A percentile compares a stretch with the other conserved stretches of the same genome.
These are phyloP conservation scores for Anthoceros angustus DNA, from an alignment of 225 moss, liverwort and hornwort species.

Conservation along the genomic window DNA sequence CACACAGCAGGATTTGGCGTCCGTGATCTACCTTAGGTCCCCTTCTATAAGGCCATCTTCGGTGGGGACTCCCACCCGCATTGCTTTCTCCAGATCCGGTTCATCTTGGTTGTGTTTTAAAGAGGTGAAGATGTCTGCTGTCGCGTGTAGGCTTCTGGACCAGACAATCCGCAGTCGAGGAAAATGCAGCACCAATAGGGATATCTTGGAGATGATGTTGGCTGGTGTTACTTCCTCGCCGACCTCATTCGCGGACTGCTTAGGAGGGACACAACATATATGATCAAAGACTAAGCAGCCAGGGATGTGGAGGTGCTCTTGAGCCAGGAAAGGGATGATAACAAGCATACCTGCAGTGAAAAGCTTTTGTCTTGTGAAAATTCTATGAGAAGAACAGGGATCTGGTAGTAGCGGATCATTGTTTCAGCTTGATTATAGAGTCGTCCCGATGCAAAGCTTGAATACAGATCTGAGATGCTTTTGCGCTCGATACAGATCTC, in stretches of 20 bases:
- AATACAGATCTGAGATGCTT: slow-evolving; percentile 74
- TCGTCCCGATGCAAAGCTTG: slow-evolving; percentile 82
- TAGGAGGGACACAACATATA: slow-evolving; percentile 4
- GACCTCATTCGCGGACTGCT: slow-evolving; percentile 72
- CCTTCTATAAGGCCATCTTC: slow-evolving; percentile 99
- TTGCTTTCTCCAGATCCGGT: slow-evolving; percentile 74
- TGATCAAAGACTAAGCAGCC: slow-evolving; percentile 5
- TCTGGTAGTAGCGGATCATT: slow-evolving; percentile 76
- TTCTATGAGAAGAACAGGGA: slow-evolving; percentile 85
- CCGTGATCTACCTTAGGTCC: slow-evolving; percentile 43
- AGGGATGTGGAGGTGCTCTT: not conserved
- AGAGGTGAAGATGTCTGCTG: slow-evolving; percentile 85
- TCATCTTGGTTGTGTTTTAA: slow-evolving; percentile 97
- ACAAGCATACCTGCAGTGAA: slow-evolving; percentile 53
- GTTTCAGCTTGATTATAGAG: slow-evolving; percentile 97
- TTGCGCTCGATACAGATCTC: slow-evolving; percentile 95
- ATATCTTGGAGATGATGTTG: slow-evolving; percentile 83
- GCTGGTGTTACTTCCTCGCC: slow-evolving; percentile 73
- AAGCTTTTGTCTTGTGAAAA: slow-evolving; percentile 97
- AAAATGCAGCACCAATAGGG: slow-evolving; percentile 86
- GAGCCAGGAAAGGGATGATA: not conserved
- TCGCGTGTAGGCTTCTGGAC: slow-evolving; percentile 96
- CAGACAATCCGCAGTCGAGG: slow-evolving; percentile 88
- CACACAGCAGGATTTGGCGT: not conserved
- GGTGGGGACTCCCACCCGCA: slow-evolving; percentile 91